Base-by-base conservation (phyloP, 306 rosid species). In the Begonia masoniana region DNA sequence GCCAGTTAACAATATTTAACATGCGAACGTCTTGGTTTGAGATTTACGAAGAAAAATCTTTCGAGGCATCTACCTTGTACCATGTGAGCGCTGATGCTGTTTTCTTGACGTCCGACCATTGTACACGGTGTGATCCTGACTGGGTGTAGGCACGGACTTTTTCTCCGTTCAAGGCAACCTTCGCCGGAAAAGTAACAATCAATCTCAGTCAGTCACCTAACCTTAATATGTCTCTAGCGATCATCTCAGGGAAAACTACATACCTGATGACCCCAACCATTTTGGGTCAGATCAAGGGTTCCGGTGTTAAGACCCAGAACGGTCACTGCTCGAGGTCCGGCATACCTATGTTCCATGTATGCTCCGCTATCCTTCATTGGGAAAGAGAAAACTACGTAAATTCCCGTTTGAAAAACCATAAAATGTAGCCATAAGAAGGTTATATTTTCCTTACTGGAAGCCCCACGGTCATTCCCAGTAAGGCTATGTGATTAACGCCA, bases 311-410 rank as follows among this genome's bases (percentile, higher is more conserved):
- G 78, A 57, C 84, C 84, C 2, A 79, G 67, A 71, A 91, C 41
- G 2, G 62, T 45, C 17, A 83, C 10, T 2, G 72, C 10, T 23
- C 71, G 69, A 42, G 84, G 93, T 46, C 93, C 99, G 0, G 96
- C 87, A 41, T 14, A 81, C 66, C 99, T 81, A 65, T 72, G 88
- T 52, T 92, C 99, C 99, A 92, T 81, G 76, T 92, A 92, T 43
- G 96, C 82, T 75, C 96, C 99, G 43, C 96, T 83, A 63, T 92
- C 95, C 96, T 91, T 66, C 50, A 62, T 61, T 47, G 4, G 6
- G 6, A 45, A 45, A 12, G n/a, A 45, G 15, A 6, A 35, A 51
- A 47, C 23, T 47, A 11, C 6, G 26, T 31, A 31, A 45, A n/a
- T 45, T 45, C n/a, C n/a, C 15, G 49, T 45, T 45, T 10, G 13